These are phyloP conservation scores for Paecilomyces dactylethromorphus DNA, from an alignment of 2,329 filamentous ascomycete genomes.

Conservation along the genomic window DNA sequence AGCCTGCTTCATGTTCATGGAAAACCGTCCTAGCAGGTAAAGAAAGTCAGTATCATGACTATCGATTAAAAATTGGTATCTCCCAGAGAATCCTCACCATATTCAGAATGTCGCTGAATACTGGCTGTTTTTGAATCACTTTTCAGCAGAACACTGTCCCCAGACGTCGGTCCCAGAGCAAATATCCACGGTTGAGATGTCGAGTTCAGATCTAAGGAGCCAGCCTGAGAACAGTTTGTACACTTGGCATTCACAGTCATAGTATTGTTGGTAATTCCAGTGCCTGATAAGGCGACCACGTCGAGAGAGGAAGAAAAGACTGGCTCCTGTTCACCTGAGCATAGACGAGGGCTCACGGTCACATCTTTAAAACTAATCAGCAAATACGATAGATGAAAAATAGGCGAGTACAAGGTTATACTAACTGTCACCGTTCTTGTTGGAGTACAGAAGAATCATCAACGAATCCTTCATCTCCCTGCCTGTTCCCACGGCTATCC, in stretches of 20 bases:
- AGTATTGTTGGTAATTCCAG: constrained; percentile 7
- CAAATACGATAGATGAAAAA: neutral
- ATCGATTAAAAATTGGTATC: neutral
- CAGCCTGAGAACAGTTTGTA: constrained; percentile 10
- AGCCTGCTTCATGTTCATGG: constrained; percentile 13
- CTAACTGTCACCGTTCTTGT: constrained; percentile 9
- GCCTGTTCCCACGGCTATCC: constrained; percentile 15
- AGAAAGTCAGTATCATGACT: neutral
- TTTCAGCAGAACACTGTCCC: constrained; percentile 3
- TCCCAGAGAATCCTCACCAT: constrained; percentile 6
- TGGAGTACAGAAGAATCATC: constrained; percentile 12
- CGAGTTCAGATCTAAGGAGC: constrained; percentile 11
- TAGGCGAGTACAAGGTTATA: neutral
- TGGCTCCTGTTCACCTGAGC: constrained; percentile 13
- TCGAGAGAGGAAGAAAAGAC: constrained; percentile 11
- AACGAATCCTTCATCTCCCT: constrained; percentile 13
- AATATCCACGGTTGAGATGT: constrained; percentile 13
- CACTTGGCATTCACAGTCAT: constrained; percentile 13
- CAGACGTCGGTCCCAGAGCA: constrained; percentile 10
- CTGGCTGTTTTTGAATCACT: constrained; percentile 12
- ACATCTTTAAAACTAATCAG: constrained; percentile 6
- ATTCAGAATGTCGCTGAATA: constrained; percentile 14
- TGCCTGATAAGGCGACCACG: constrained; percentile 9
- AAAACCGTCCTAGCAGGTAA: constrained; percentile 7
- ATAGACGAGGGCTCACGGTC: constrained; percentile 14